Conservation (phyloP, 768 basidiomycete species). For the Psilocybe cyanescens region DNA sequence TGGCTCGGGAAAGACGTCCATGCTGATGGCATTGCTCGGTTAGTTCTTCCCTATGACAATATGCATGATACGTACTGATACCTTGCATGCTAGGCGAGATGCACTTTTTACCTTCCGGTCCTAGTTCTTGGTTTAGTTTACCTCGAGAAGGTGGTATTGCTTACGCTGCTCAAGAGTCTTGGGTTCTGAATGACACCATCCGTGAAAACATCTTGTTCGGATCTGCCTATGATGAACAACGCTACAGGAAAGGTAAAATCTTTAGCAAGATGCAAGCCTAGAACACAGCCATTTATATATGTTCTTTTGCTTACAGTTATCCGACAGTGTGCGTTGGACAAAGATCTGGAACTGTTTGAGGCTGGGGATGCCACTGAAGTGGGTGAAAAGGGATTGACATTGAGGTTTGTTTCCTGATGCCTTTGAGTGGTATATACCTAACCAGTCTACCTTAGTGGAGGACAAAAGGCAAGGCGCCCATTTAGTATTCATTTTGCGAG, state of each 20-base stretch:
- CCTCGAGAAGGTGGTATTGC: slow-evolving; percentile 70
- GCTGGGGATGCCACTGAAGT: slow-evolving; percentile 18
- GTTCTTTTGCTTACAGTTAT: background rate
- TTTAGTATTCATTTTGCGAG: background rate
- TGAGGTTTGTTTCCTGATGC: slow-evolving; percentile 6
- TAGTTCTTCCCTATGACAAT: background rate
- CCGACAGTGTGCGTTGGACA: slow-evolving; percentile 71
- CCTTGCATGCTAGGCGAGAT: slow-evolving; percentile 50
- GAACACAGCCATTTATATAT: background rate
- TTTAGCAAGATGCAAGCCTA: background rate
- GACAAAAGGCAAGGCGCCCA: slow-evolving; percentile 11
- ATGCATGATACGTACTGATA: background rate
- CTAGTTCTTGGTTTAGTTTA: slow-evolving; percentile 65
- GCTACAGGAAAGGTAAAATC: slow-evolving; percentile 60
- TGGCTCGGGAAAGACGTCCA: slow-evolving; percentile 62
- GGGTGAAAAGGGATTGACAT: slow-evolving; percentile 15
- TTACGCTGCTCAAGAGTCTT: slow-evolving; percentile 82
- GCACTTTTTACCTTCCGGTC: slow-evolving; percentile 54
- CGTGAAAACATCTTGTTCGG: slow-evolving; percentile 84
- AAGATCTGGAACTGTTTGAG: slow-evolving; percentile 41
- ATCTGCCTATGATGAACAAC: slow-evolving; percentile 68
- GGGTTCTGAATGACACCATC: slow-evolving; percentile 81
- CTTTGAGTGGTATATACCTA: background rate
- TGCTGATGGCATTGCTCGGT: slow-evolving; percentile 63
- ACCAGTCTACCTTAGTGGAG: slow-evolving; percentile 1